A percentile compares a stretch with the other conserved stretches of the same genome.
Conservation (phyloP, 352 stramenopile genomes). For the Pythium aphanidermatum region DNA sequence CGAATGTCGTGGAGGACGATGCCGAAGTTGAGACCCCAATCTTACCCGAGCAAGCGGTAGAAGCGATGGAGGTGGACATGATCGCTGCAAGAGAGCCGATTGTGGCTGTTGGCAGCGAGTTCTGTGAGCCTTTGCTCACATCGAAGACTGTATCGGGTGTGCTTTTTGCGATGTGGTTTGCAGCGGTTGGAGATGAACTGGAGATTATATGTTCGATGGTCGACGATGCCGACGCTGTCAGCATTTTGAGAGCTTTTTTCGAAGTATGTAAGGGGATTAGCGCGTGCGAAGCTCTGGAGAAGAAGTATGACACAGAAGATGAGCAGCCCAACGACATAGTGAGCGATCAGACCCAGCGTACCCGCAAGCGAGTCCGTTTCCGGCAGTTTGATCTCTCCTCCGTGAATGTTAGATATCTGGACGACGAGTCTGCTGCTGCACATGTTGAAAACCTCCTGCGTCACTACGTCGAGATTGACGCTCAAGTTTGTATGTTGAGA, state of each 20-base stretch:
- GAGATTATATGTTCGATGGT: too few relatives aligned
- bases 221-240: too few relatives aligned
- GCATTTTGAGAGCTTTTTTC: slow-evolving; percentile 6
- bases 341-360: not conserved
- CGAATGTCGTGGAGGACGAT: not conserved
- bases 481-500: slow-evolving; percentile 4
- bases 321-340: not conserved
- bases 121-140: slow-evolving; percentile 11
- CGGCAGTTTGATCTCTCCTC: slow-evolving; percentile 63
- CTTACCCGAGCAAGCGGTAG: too few relatives aligned
- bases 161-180: slow-evolving; percentile 21
- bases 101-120: slow-evolving; percentile 6
- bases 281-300: slow-evolving; percentile 8
- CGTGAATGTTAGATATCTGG: slow-evolving; percentile 48
- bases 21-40: not conserved
- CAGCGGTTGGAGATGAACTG: slow-evolving; percentile 6
- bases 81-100: not conserved
- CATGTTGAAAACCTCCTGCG: slow-evolving; percentile 42
- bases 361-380: slow-evolving; percentile 33
- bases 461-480: slow-evolving; percentile 37
- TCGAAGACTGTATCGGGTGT: slow-evolving; percentile 11
- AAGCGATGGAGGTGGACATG: too few relatives aligned
- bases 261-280: slow-evolving; percentile 3
- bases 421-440: slow-evolving; percentile 29
- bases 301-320: slow-evolving; percentile 2